Base-by-base conservation (phyloP, 1,284 basidiomycete genomes). In the Caloboletus inedulis region DNA sequence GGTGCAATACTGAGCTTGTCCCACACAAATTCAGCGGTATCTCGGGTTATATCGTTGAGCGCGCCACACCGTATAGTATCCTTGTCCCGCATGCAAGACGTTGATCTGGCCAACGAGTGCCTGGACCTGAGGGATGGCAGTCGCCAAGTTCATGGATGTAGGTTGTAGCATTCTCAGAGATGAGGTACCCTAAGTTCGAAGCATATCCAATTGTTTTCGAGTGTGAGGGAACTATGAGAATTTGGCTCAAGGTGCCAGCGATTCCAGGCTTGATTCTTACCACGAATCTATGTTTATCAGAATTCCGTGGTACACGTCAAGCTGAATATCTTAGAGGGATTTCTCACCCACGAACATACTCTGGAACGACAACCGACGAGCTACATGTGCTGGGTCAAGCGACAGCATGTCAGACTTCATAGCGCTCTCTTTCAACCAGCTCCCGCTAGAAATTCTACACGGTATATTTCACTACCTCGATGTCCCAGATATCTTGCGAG, bases 401-500 rank as follows among this genome's bases (percentile, higher is more conserved):
- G 4, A 13, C 21, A 31, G 9, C 23, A 51, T 51, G 51, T 29
- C 51, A 14, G 25, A 29, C 33, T n/a, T 25, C 4, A 19, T 21
- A 27, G 3, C 4, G 12, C n/a, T 34, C 36, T 44, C 47, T 43
- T 39, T 61, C 27, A 27, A 41, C 10, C 45, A 51, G 4, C 40
- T 61, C 37, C 62, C 62, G 2, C 18, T 40, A 3, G 60, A 64
- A 4, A 33, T 53, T 3, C 33, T 64, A n/a, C 21, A 48, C 6
- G 16, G 12, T 8, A 51, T 61, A 51, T 48, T 53, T 13, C 5
- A 31, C 25, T 18, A 62, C 23, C 45, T 61, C 14, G 47, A 60
- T n/a, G 29, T 64, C 18, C 43, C 53, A 13, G 57, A 58, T 13
- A 44, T 64, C 49, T 21, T 60, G 42, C 51, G 51, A 34, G 14